Percentiles rank a stretch among this genome's conserved stretches.
Conservation (phyloP, 2,329 filamentous ascomycete genomes). For the Bipolaris bicolor region DNA sequence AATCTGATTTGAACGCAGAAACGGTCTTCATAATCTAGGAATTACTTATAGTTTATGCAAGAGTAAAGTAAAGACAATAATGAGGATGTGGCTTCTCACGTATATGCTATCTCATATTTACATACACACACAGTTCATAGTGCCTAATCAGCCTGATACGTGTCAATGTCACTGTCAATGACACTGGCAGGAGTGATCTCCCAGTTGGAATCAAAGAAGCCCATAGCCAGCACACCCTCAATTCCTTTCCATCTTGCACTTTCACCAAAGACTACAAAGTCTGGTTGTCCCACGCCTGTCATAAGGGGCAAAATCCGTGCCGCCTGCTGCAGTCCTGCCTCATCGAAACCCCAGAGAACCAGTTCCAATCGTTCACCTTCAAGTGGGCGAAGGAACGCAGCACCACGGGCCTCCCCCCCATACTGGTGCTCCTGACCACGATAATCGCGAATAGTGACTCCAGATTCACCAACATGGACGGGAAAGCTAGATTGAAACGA, state of each 20-base stretch:
- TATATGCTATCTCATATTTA: neutral
- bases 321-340: slow-evolving; percentile 55
- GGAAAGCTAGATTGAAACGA: slow-evolving; percentile 35
- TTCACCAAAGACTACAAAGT: slow-evolving; percentile 59
- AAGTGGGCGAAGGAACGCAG: slow-evolving; percentile 60
- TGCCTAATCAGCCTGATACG: neutral
- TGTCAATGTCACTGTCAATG: slow-evolving; percentile 16
- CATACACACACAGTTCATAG: neutral
- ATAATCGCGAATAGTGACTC: slow-evolving; percentile 30
- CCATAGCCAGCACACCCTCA: slow-evolving; percentile 60
- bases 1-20: too few relatives aligned
- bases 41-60: too few relatives aligned
- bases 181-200: slow-evolving; percentile 57
- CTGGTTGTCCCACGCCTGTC: slow-evolving; percentile 63
- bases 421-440: slow-evolving; percentile 27
- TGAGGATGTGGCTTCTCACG: neutral
- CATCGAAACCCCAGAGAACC: slow-evolving; percentile 62
- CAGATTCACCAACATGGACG: slow-evolving; percentile 30
- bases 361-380: slow-evolving; percentile 58
- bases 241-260: slow-evolving; percentile 59
- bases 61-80: neutral
- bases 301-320: slow-evolving; percentile 61
- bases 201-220: slow-evolving; percentile 64
- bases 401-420: slow-evolving; percentile 51
- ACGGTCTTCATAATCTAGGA: too few relatives aligned